Percentiles rank a stretch among this genome's conserved stretches.
Conservation (phyloP, 2,329 filamentous ascomycete species). For the Aspergillus pseudoviridinutans region DNA sequence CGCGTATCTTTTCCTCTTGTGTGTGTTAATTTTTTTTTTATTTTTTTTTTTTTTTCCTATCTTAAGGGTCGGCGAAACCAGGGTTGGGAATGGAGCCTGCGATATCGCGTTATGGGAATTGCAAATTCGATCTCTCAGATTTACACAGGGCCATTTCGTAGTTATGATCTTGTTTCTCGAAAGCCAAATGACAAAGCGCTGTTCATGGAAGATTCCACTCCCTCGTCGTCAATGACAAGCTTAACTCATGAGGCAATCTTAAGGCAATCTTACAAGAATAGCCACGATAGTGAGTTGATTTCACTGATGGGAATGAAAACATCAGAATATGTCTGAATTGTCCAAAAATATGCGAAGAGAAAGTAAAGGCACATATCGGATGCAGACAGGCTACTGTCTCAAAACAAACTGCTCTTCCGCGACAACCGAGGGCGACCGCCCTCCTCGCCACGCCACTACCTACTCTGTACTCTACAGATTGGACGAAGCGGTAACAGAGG, state of each 20-base stretch:
- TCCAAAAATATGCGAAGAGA: slow-evolving; percentile 5
- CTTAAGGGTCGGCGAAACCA: slow-evolving; percentile 28
- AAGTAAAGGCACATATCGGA: neutral
- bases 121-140: slow-evolving; percentile 1
- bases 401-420: neutral
- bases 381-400: neutral
- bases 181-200: neutral
- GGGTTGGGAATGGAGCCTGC: slow-evolving; percentile 24
- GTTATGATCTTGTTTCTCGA: neutral
- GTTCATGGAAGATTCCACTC: neutral
- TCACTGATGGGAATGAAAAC: neutral
- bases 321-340: neutral
- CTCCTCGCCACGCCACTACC: neutral
- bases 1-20: slow-evolving; percentile 7
- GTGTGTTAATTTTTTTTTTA: slow-evolving; percentile 9
- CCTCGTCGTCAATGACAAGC: no score
- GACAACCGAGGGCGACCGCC: neutral
- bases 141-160: neutral
- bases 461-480: slow-evolving; percentile 20
- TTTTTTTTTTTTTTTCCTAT: slow-evolving; percentile 7
- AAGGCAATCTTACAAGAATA: neutral
- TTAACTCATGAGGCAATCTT: neutral
- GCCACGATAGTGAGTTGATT: neutral
- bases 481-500: slow-evolving; percentile 16
- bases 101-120: slow-evolving; percentile 21